Percentiles rank a stretch among this genome's conserved stretches.
Conservation (phyloP, 2,329 filamentous ascomycete genomes). For the Sclerotinia trifoliorum region DNA sequence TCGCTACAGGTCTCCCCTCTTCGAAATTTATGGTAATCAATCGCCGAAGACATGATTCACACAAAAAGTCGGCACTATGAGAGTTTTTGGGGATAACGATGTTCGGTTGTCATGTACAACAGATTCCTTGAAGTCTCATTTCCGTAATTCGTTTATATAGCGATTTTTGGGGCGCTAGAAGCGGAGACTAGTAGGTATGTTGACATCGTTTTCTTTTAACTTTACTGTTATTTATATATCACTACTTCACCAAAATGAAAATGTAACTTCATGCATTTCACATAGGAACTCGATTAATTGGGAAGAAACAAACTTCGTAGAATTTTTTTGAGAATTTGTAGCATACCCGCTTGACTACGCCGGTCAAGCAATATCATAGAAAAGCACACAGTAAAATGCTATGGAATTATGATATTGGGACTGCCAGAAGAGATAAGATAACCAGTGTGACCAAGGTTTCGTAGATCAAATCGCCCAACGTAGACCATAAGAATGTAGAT, state of each 20-base stretch:
- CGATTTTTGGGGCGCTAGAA: slow-evolving; percentile 8
- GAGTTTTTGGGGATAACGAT: neutral
- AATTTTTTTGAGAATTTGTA: slow-evolving; percentile 39
- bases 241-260: neutral
- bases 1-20: slow-evolving; percentile 52
- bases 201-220: no score
- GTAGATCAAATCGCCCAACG: slow-evolving; percentile 46
- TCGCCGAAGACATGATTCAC: slow-evolving; percentile 34
- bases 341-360: slow-evolving; percentile 40
- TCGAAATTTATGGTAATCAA: slow-evolving; percentile 42
- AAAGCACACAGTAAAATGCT: slow-evolving; percentile 33
- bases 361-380: slow-evolving; percentile 39
- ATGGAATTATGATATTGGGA: slow-evolving; percentile 33
- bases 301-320: slow-evolving; percentile 28
- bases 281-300: neutral
- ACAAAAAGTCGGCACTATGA: no score
- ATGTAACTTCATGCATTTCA: neutral
- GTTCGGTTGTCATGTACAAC: neutral
- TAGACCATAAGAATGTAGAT: slow-evolving; percentile 45
- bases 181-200: neutral
- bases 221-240: neutral
- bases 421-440: slow-evolving; percentile 39
- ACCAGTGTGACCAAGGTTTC: slow-evolving; percentile 47
- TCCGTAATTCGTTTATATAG: neutral
- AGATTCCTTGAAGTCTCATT: neutral